These are phyloP conservation scores for Panicum miliaceum DNA, from an alignment of 176 grass and related monocot species.

Conservation along the genomic window DNA sequence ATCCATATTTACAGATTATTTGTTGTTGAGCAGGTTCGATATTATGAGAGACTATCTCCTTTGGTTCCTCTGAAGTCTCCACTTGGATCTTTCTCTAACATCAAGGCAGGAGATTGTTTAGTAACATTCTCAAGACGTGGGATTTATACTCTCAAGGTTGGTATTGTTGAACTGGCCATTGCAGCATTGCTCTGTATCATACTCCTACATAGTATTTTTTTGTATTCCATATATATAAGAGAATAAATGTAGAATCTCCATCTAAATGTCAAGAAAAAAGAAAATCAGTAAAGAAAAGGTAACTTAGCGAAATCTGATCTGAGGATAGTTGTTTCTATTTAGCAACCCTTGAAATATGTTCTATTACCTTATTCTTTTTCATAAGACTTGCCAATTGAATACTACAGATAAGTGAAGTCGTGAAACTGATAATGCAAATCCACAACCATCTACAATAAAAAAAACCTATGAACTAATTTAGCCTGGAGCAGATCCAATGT, in stretches of 20 bases:
- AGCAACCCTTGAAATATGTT: conserved; percentile 22
- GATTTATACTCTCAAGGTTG: conserved; percentile 94
- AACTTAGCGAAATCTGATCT: background rate
- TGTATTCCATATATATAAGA: conserved; percentile 5
- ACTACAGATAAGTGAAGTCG: background rate
- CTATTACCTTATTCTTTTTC: conserved; percentile 11
- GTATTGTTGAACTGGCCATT: conserved; percentile 35
- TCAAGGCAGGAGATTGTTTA: conserved; percentile 88
- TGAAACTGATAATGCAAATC: conserved; percentile 21
- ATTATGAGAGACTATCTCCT: conserved; percentile 94
- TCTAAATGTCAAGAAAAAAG: conserved; percentile 14
- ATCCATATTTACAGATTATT: conserved; percentile 18
- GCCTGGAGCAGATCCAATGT: background rate
- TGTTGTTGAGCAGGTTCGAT: conserved; percentile 64
- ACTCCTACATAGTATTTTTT: conserved; percentile 12
- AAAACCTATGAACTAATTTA: background rate
- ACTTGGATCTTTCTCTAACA: conserved; percentile 78
- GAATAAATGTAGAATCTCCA: conserved; percentile 18
- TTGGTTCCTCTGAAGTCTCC: conserved; percentile 82
- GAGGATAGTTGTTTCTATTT: conserved; percentile 15
- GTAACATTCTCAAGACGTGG: conserved; percentile 74
- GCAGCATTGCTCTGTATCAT: conserved; percentile 34
- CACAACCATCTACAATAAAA: background rate
- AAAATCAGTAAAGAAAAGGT: background rate
- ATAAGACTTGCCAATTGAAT: conserved; percentile 19